phyloP scores from a whole-genome alignment of 805 yeast genomes.

The Pichia eremophila region DNA sequence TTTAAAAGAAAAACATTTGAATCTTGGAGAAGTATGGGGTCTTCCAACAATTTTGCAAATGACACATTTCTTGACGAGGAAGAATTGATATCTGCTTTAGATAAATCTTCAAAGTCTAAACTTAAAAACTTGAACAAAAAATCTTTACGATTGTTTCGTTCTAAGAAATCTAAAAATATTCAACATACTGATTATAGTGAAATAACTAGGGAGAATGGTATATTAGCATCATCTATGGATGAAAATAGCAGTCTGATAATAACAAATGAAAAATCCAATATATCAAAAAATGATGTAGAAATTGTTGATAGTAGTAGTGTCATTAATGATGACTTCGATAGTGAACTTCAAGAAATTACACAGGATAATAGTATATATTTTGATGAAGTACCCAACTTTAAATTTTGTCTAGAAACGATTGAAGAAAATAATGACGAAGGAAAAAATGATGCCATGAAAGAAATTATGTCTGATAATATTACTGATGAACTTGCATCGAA shows the following conservation, averaged over 20 bases:
- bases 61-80: constrained; percentile 4
- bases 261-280: background rate
- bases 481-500: too few relatives aligned
- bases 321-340: too few relatives aligned
- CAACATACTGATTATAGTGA: constrained; percentile 3
- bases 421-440: too few relatives aligned
- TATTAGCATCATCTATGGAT: background rate
- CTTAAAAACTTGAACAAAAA: constrained; percentile 9
- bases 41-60: background rate
- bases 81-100: background rate
- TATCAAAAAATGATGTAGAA: too few relatives aligned
- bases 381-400: too few relatives aligned
- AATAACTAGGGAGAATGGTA: constrained; percentile 1
- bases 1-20: constrained; percentile 23
- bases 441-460: too few relatives aligned
- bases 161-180: constrained; percentile 9
- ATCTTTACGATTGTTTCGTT: constrained; percentile 12
- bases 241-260: constrained; percentile 1
- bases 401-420: too few relatives aligned
- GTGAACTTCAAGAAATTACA: too few relatives aligned
- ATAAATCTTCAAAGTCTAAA: background rate
- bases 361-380: too few relatives aligned
- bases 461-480: too few relatives aligned
- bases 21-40: constrained; percentile 7
- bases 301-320: too few relatives aligned